phyloP scores from a whole-genome alignment of 169 alveolate genomes.

The Haemoproteus tartakovskyi region DNA sequence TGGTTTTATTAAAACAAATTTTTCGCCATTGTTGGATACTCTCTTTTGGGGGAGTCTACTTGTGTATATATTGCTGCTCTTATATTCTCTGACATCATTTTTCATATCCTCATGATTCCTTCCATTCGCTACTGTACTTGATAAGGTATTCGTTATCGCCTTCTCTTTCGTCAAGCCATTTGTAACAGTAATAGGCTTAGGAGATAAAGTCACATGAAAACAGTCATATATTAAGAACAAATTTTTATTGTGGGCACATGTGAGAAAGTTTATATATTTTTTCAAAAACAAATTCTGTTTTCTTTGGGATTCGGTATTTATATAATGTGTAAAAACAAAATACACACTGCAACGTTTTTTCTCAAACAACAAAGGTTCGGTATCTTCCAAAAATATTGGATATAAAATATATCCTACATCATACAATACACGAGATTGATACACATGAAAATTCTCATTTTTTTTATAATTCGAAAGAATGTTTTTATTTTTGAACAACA shows the following conservation, averaged over 20 bases:
- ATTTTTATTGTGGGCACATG: conserved; percentile 26
- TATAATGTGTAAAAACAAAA: conserved; percentile 32
- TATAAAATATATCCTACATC: conserved; percentile 15
- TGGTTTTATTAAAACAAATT: no score
- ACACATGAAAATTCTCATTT: conserved; percentile 6
- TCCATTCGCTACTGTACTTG: no score
- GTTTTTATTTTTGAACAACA: conserved; percentile 9
- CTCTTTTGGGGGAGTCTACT: no score
- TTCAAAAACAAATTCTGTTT: conserved; percentile 37
- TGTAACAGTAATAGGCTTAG: no score
- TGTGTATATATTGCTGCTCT: no score
- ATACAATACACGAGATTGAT: conserved; percentile 18
- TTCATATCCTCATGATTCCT: no score
- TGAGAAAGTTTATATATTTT: conserved; percentile 11
- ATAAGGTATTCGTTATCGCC: no score
- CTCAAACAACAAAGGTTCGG: background rate
- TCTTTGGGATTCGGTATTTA: conserved; percentile 34
- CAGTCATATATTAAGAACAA: conserved; percentile 45
- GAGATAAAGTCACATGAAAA: conserved; percentile 13
- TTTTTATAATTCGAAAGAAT: background rate
- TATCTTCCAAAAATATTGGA: conserved; percentile 19
- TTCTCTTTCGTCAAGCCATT: no score
- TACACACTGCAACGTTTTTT: background rate
- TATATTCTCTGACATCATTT: no score
- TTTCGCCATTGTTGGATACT: no score